A percentile compares a stretch with the other conserved stretches of the same genome.
Conservation (phyloP, 805 yeast species). For the Isabelozyma pseudorhagii region DNA sequence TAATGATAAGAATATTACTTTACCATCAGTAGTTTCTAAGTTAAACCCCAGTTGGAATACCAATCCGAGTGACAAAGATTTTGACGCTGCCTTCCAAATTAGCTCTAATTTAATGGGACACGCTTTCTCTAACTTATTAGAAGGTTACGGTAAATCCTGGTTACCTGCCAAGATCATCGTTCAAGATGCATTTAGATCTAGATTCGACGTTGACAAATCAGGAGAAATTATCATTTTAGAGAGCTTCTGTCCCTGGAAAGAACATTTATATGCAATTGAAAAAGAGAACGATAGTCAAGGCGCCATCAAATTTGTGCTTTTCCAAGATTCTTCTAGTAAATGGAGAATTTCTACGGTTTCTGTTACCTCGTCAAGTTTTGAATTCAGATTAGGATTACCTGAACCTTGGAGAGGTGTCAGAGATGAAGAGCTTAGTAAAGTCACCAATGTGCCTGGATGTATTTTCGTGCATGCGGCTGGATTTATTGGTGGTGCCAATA, state of each 20-base stretch:
- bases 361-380: constrained; percentile 72
- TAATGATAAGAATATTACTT: constrained; percentile 66
- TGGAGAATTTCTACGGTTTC: constrained; percentile 95
- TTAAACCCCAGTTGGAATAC: constrained; percentile 86
- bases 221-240: constrained; percentile 75
- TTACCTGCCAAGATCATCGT: constrained; percentile 84
- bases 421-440: constrained; percentile 73
- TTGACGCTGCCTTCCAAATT: constrained; percentile 60
- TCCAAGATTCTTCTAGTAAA: constrained; percentile 63
- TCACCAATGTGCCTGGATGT: constrained; percentile 82
- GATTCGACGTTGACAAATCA: constrained; percentile 58
- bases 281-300: constrained; percentile 53
- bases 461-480: constrained; percentile 95
- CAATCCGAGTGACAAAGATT: constrained; percentile 60
- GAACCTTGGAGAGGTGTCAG: constrained; percentile 94
- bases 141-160: constrained; percentile 81
- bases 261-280: constrained; percentile 78
- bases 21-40: constrained; percentile 74
- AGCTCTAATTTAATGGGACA: constrained; percentile 84
- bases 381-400: constrained; percentile 83
- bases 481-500: constrained; percentile 90
- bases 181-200: constrained; percentile 58
- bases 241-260: constrained; percentile 93
- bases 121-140: constrained; percentile 65
- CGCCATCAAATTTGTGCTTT: constrained; percentile 70